These are phyloP conservation scores for Oenanthe javanica DNA, from an alignment of 140 eudicot species.

Conservation along the genomic window DNA sequence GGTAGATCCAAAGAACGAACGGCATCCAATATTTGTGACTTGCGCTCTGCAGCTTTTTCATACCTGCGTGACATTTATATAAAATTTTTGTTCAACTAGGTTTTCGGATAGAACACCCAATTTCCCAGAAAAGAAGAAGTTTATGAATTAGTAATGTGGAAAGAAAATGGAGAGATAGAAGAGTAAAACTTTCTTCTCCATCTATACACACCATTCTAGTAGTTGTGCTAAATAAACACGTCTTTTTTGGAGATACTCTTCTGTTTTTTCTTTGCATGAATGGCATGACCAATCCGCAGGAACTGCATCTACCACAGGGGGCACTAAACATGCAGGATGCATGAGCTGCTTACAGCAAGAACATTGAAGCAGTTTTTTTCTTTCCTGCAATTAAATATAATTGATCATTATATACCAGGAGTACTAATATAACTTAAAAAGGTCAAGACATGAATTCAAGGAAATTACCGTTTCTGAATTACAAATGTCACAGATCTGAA, in stretches of 20 bases:
- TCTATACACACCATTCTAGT: constrained; percentile 44
- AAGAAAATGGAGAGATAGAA: neutral
- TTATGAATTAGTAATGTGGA: neutral
- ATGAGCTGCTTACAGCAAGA: constrained; percentile 86
- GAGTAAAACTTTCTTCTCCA: constrained; percentile 2
- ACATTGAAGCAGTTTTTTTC: constrained; percentile 88
- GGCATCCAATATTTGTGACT: constrained; percentile 60
- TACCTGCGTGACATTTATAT: constrained; percentile 50
- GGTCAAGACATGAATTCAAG: constrained; percentile 2
- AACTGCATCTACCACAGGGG: constrained; percentile 60
- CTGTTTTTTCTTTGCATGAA: constrained; percentile 96
- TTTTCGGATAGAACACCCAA: neutral
- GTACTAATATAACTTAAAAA: constrained; percentile 3
- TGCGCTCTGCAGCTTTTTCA: constrained; percentile 82
- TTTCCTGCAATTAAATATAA: constrained; percentile 50
- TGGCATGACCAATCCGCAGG: constrained; percentile 77
- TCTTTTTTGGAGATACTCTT: constrained; percentile 78
- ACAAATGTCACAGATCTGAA: constrained; percentile 94
- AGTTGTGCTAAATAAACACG: constrained; percentile 67
- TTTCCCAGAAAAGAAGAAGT: neutral
- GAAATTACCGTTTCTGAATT: constrained; percentile 73
- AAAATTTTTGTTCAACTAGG: neutral
- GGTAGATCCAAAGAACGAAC: constrained; percentile 87
- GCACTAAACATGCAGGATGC: constrained; percentile 80
- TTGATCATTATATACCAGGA: constrained; percentile 7